Evolutionary conservation across 306 rosid species (phyloP).

Genomic region (Abrus pulchellus): DNA sequence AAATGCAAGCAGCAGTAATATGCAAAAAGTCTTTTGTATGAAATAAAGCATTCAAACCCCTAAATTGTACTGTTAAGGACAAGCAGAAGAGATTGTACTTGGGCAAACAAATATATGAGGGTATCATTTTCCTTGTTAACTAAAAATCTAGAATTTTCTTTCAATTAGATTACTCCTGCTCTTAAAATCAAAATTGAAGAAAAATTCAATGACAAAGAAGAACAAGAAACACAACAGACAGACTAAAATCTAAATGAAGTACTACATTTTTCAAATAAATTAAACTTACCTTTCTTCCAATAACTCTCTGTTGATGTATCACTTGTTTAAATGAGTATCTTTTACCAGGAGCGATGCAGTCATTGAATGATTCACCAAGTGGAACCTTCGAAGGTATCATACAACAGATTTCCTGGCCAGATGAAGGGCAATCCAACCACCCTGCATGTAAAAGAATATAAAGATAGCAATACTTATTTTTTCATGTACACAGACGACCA

Average conservation of each 20-base stretch:
- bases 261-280: slow-evolving; percentile 12
- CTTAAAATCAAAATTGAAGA: slow-evolving; percentile 20
- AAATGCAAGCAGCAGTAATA: slow-evolving; percentile 32
- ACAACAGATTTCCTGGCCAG: slow-evolving; percentile 79
- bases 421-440: slow-evolving; percentile 94
- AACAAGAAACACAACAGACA: slow-evolving; percentile 6
- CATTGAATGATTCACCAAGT: slow-evolving; percentile 85
- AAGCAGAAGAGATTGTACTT: slow-evolving; percentile 1
- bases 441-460: slow-evolving; percentile 64
- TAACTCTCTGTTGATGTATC: slow-evolving; percentile 92
- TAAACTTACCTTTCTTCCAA: slow-evolving; percentile 83
- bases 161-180: slow-evolving; percentile 21
- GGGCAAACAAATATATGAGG: slow-evolving; percentile 37
- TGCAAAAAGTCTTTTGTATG: slow-evolving; percentile 13
- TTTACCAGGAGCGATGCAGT: slow-evolving; percentile 86
- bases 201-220: slow-evolving; percentile 21
- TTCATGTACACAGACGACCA: slow-evolving; percentile 22
- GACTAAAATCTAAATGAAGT: slow-evolving; percentile 32
- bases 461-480: not conserved
- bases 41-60: slow-evolving; percentile 8
- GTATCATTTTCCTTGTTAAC: slow-evolving; percentile 4
- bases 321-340: slow-evolving; percentile 99
- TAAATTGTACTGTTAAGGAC: slow-evolving; percentile 22
- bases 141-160: slow-evolving; percentile 23
- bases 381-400: slow-evolving; percentile 99